Percentiles rank a stretch among this genome's conserved stretches.
Evolutionary conservation across 257 asterid species (phyloP).

Genomic region (Hygrophila difformis): DNA sequence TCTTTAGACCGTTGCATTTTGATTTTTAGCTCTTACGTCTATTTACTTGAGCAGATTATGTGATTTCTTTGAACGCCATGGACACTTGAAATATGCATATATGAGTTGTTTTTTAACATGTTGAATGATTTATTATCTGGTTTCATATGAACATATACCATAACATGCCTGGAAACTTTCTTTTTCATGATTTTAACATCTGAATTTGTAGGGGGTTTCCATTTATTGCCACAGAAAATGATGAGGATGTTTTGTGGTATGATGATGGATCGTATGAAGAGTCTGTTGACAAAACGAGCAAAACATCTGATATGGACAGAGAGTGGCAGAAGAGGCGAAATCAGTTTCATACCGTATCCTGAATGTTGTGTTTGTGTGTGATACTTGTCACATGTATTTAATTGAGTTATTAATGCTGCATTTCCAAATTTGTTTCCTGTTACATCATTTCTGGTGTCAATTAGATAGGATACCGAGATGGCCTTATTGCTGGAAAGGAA

Average conservation of each 20-base stretch:
- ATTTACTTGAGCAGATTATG: slow-evolving; percentile 1
- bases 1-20: too few species aligned
- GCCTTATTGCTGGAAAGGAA: slow-evolving; percentile 77
- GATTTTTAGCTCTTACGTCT: not conserved
- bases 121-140: slow-evolving; percentile 7
- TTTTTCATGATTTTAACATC: not conserved
- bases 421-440: not conserved
- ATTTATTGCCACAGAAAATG: slow-evolving; percentile 32
- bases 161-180: not conserved
- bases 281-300: slow-evolving; percentile 22
- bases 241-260: slow-evolving; percentile 46
- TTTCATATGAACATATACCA: too few species aligned
- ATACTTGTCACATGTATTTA: slow-evolving; percentile 2
- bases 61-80: not conserved
- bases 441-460: slow-evolving; percentile 15
- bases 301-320: slow-evolving; percentile 50
- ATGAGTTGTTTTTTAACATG: not conserved
- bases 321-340: slow-evolving; percentile 67
- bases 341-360: slow-evolving; percentile 72
- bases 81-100: slow-evolving; percentile 1
- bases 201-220: not conserved
- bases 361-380: not conserved
- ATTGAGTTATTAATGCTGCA: slow-evolving; percentile 3
- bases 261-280: slow-evolving; percentile 43
- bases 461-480: slow-evolving; percentile 93